Evolutionary conservation across 495 filamentous ascomycete genomes (phyloP).

Genomic region (Viridothelium virens): DNA sequence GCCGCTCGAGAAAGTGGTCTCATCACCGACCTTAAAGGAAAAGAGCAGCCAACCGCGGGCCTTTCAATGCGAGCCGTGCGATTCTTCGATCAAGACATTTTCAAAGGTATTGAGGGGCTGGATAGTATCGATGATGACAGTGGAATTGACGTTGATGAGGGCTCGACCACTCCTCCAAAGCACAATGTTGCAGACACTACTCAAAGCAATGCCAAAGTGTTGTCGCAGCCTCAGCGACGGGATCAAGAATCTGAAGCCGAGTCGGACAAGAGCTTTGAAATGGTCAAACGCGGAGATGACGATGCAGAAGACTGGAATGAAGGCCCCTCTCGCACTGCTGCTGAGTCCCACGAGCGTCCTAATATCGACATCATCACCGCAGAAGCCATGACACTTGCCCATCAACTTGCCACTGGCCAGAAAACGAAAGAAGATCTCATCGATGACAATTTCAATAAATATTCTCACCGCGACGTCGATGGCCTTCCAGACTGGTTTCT

Average conservation of each 20-base stretch:
- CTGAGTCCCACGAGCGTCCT: constrained; percentile 34
- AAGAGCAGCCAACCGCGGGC: constrained; percentile 40
- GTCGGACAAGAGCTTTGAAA: constrained; percentile 38
- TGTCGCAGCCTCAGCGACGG: constrained; percentile 18
- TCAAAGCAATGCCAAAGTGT: constrained; percentile 10
- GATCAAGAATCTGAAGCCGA: constrained; percentile 31
- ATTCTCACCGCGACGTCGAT: constrained; percentile 80
- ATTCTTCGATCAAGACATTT: constrained; percentile 95
- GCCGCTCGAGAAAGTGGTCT: constrained; percentile 38
- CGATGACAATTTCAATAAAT: constrained; percentile 91
- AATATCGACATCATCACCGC: constrained; percentile 98
- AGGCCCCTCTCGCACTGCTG: constrained; percentile 32
- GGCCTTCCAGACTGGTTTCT: constrained; percentile 98
- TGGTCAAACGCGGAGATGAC: constrained; percentile 44
- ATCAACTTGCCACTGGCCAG: constrained; percentile 78
- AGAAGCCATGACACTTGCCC: constrained; percentile 97
- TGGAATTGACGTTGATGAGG: constrained; percentile 44
- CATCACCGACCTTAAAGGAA: constrained; percentile 46
- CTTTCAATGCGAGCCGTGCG: constrained; percentile 74
- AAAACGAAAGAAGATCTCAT: constrained; percentile 67
- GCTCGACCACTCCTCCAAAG: constrained; percentile 16
- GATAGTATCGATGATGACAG: constrained; percentile 45
- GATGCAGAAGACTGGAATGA: constrained; percentile 62
- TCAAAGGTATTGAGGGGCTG: constrained; percentile 65
- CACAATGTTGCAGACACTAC: background rate